A percentile compares a stretch with the other conserved stretches of the same genome.
Evolutionary conservation across 257 asterid genomes (phyloP).

Genomic region (Cruciata laevipes): DNA sequence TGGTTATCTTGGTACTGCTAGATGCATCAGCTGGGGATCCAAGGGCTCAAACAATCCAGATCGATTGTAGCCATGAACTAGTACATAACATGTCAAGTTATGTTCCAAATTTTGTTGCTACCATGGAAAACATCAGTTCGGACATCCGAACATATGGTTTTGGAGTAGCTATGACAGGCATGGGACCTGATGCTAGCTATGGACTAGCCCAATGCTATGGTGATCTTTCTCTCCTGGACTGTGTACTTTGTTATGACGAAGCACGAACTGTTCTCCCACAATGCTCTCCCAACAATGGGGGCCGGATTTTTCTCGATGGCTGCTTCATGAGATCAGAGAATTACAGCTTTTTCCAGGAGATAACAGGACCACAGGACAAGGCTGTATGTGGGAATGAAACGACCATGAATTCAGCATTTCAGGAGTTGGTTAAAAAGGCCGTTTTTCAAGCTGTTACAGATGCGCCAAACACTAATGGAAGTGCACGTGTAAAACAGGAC

Average conservation of each 20-base stretch:
- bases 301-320: slow-evolving; percentile 70
- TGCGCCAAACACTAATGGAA: slow-evolving; percentile 25
- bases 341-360: slow-evolving; percentile 53
- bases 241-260: slow-evolving; percentile 47
- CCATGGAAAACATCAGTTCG: slow-evolving; percentile 55
- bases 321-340: slow-evolving; percentile 78
- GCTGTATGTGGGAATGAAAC: slow-evolving; percentile 37
- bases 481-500: slow-evolving; percentile 22
- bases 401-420: slow-evolving; percentile 20
- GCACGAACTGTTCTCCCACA: slow-evolving; percentile 62
- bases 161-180: slow-evolving; percentile 36
- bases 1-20: slow-evolving; percentile 33
- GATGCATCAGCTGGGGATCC: slow-evolving; percentile 41
- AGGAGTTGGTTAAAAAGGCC: slow-evolving; percentile 25
- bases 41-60: slow-evolving; percentile 42
- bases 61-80: slow-evolving; percentile 36
- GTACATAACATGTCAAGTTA: slow-evolving; percentile 44
- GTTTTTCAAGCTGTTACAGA: slow-evolving; percentile 19
- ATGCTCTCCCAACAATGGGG: slow-evolving; percentile 60
- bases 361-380: slow-evolving; percentile 27
- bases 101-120: slow-evolving; percentile 53
- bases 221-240: slow-evolving; percentile 56
- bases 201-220: slow-evolving; percentile 75
- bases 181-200: slow-evolving; percentile 44
- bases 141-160: slow-evolving; percentile 50